Percentiles rank a stretch among this genome's conserved stretches.
These are phyloP conservation scores for Penicillium dipodomyicola DNA, from an alignment of 495 filamentous ascomycete species.

Conservation along the genomic window DNA sequence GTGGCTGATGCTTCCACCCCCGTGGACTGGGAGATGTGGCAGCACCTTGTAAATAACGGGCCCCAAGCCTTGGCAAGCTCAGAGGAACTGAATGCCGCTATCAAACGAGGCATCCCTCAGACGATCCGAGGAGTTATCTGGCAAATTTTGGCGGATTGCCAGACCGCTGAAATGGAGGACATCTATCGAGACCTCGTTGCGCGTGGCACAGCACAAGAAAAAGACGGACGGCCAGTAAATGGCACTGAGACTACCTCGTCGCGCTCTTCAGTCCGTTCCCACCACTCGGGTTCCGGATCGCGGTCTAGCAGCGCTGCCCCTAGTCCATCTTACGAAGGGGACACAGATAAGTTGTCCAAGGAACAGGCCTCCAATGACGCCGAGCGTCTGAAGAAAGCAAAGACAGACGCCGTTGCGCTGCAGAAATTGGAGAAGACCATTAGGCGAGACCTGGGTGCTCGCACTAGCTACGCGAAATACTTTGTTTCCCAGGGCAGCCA, in stretches of 20 bases:
- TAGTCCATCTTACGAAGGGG: slow-evolving; percentile 59
- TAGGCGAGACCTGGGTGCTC: slow-evolving; percentile 80
- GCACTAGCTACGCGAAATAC: slow-evolving; percentile 96
- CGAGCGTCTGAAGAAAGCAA: slow-evolving; percentile 70
- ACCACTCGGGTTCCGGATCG: slow-evolving; percentile 63
- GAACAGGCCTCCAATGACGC: slow-evolving; percentile 62
- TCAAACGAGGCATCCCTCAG: slow-evolving; percentile 89
- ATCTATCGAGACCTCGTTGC: slow-evolving; percentile 80
- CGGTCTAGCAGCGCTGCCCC: slow-evolving; percentile 57
- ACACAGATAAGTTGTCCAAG: slow-evolving; percentile 63
- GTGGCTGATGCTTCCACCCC: slow-evolving; percentile 59
- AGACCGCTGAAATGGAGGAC: slow-evolving; percentile 83
- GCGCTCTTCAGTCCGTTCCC: slow-evolving; percentile 79
- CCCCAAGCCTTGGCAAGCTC: slow-evolving; percentile 82
- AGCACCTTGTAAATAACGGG: slow-evolving; percentile 90
- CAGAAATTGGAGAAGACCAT: slow-evolving; percentile 90
- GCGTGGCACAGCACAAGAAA: slow-evolving; percentile 77
- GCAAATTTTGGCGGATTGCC: slow-evolving; percentile 94
- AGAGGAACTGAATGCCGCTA: slow-evolving; percentile 84
- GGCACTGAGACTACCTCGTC: slow-evolving; percentile 61
- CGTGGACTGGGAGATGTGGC: slow-evolving; percentile 98
- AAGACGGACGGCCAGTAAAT: slow-evolving; percentile 52
- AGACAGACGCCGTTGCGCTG: slow-evolving; percentile 66
- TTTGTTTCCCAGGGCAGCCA: slow-evolving; percentile 84
- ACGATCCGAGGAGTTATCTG: slow-evolving; percentile 95